phyloP scores from a whole-genome alignment of 192 early-diverging fungal species.

The Backusella sp. region DNA sequence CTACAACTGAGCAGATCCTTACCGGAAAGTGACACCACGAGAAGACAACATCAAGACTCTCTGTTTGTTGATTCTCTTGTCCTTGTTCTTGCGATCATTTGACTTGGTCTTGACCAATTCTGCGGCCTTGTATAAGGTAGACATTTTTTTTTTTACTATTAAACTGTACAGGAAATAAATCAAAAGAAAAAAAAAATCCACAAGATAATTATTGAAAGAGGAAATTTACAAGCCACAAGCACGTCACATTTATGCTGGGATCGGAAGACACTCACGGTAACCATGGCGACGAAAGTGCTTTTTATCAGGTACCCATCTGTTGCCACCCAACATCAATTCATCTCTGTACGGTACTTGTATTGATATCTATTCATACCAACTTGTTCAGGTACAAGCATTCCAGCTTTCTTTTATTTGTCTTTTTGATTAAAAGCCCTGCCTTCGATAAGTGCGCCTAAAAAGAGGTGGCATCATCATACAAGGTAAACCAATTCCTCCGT shows the following conservation, averaged over 20 bases:
- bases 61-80: constrained; percentile 79
- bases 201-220: background rate
- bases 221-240: background rate
- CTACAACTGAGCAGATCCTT: constrained; percentile 14
- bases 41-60: constrained; percentile 86
- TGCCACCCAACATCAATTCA: no score
- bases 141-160: constrained; percentile 21
- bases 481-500: no score
- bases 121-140: constrained; percentile 41
- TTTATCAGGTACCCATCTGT: no score
- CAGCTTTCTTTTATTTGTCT: no score
- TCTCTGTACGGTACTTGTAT: no score
- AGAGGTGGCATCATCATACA: no score
- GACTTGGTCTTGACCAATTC: constrained; percentile 19
- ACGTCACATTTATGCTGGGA: background rate
- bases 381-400: no score
- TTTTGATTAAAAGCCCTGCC: no score
- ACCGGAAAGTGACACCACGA: constrained; percentile 84
- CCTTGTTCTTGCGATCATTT: constrained; percentile 43
- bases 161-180: background rate
- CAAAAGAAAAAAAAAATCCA: constrained; percentile 4
- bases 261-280: no score
- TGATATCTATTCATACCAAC: no score
- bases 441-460: no score
- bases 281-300: no score